Evolutionary conservation across 495 filamentous ascomycete species (phyloP).

Genomic region (Glarea lozoyensis): DNA sequence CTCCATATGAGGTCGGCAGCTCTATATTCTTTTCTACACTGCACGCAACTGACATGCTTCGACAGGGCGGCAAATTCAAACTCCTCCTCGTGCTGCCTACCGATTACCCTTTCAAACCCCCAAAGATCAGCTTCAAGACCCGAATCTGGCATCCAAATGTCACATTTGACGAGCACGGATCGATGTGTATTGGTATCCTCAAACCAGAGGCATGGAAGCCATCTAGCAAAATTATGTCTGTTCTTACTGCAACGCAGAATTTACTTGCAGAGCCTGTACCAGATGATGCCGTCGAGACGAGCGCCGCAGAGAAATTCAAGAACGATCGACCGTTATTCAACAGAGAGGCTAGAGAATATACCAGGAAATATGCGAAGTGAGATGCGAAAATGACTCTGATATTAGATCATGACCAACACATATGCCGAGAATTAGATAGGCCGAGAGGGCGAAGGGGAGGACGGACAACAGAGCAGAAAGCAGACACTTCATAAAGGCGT

Average conservation of each 20-base stretch:
- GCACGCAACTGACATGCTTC: not conserved
- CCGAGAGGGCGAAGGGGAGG: too few relatives aligned
- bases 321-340: slow-evolving; percentile 66
- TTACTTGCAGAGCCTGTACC: slow-evolving; percentile 82
- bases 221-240: slow-evolving; percentile 61
- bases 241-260: slow-evolving; percentile 70
- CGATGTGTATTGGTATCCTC: slow-evolving; percentile 86
- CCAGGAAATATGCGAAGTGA: slow-evolving; percentile 50
- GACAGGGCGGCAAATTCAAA: slow-evolving; percentile 67
- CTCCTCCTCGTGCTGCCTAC: slow-evolving; percentile 66
- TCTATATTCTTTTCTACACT: slow-evolving; percentile 3
- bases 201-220: slow-evolving; percentile 94
- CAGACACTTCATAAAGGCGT: too few relatives aligned
- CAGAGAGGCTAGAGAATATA: slow-evolving; percentile 76
- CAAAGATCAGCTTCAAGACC: slow-evolving; percentile 76
- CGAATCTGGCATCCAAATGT: slow-evolving; percentile 99
- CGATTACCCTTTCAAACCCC: slow-evolving; percentile 95
- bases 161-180: slow-evolving; percentile 81
- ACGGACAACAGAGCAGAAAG: too few relatives aligned
- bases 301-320: slow-evolving; percentile 80
- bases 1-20: slow-evolving; percentile 55
- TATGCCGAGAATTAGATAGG: too few relatives aligned
- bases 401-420: too few relatives aligned
- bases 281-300: slow-evolving; percentile 85
- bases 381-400: not conserved